Evolutionary conservation across 495 filamentous ascomycete genomes (phyloP).

Genomic region (Achaetomiella virescens): DNA sequence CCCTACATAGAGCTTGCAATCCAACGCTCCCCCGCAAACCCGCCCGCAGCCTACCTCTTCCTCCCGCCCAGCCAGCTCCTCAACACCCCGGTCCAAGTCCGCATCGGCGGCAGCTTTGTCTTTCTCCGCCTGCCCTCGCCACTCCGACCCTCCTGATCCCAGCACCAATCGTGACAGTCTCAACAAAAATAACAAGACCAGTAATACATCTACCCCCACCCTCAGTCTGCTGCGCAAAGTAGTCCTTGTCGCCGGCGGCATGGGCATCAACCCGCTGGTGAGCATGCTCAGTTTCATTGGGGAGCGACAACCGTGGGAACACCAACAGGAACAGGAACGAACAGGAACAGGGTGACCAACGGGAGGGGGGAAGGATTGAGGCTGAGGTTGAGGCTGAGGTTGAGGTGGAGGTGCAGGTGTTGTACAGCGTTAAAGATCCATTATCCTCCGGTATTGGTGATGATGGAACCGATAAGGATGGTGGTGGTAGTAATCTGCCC

Average conservation of each 20-base stretch:
- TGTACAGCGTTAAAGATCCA: slow-evolving; percentile 39
- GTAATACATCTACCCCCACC: too few species aligned
- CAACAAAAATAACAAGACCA: slow-evolving; percentile 22
- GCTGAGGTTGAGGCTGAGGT: background rate
- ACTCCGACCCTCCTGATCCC: too few species aligned
- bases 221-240: slow-evolving; percentile 43
- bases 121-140: slow-evolving; percentile 69
- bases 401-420: slow-evolving; percentile 14
- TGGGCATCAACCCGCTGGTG: slow-evolving; percentile 69
- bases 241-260: slow-evolving; percentile 74
- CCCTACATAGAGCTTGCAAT: slow-evolving; percentile 26
- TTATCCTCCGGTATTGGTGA: too few species aligned
- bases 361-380: background rate
- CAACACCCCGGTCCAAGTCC: slow-evolving; percentile 52
- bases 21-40: slow-evolving; percentile 23
- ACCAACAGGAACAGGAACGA: background rate
- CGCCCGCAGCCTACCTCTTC: slow-evolving; percentile 65
- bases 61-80: slow-evolving; percentile 44
- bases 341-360: background rate
- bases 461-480: too few species aligned
- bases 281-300: slow-evolving; percentile 40
- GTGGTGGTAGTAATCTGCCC: too few species aligned
- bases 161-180: too few species aligned
- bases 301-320: slow-evolving; percentile 9
- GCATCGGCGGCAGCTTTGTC: slow-evolving; percentile 74